phyloP scores from a whole-genome alignment of 2,329 filamentous ascomycete genomes.

The Cercospora janseana region DNA sequence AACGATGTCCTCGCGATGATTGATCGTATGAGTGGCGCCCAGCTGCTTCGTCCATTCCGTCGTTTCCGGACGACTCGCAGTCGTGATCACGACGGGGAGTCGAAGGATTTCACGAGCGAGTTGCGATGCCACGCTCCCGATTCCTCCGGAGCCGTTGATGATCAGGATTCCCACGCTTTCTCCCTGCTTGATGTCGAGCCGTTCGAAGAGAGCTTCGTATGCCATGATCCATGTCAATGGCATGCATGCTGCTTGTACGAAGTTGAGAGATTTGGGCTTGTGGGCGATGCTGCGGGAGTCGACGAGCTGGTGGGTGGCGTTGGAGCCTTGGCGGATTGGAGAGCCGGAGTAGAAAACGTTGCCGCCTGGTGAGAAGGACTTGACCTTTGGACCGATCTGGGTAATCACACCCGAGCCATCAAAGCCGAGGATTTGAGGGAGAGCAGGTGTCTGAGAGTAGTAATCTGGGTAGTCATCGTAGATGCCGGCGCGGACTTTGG shows the following conservation, averaged over 20 bases:
- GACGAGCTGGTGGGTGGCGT: slow-evolving; percentile 46
- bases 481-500: slow-evolving; percentile 36
- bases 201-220: slow-evolving; percentile 46
- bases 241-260: slow-evolving; percentile 45
- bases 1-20: slow-evolving; percentile 43
- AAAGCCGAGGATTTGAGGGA: slow-evolving; percentile 43
- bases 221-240: slow-evolving; percentile 48
- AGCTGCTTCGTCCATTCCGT: slow-evolving; percentile 40
- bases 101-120: slow-evolving; percentile 40
- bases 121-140: slow-evolving; percentile 47
- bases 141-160: slow-evolving; percentile 48
- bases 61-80: slow-evolving; percentile 45
- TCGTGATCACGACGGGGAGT: slow-evolving; percentile 40
- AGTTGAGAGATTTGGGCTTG: slow-evolving; percentile 44
- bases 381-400: slow-evolving; percentile 32
- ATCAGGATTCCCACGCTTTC: slow-evolving; percentile 42
- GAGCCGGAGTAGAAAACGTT: slow-evolving; percentile 46
- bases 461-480: slow-evolving; percentile 43
- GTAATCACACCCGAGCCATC: slow-evolving; percentile 45
- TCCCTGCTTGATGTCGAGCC: slow-evolving; percentile 42
- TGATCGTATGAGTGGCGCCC: slow-evolving; percentile 47
- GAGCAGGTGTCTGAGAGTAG: slow-evolving; percentile 31
- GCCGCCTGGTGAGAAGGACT: slow-evolving; percentile 45
- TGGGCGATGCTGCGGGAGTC: slow-evolving; percentile 42
- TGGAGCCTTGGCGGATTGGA: slow-evolving; percentile 43